Conservation (phyloP, 768 basidiomycete species). For the Tubosaeta brunneosetosa region DNA sequence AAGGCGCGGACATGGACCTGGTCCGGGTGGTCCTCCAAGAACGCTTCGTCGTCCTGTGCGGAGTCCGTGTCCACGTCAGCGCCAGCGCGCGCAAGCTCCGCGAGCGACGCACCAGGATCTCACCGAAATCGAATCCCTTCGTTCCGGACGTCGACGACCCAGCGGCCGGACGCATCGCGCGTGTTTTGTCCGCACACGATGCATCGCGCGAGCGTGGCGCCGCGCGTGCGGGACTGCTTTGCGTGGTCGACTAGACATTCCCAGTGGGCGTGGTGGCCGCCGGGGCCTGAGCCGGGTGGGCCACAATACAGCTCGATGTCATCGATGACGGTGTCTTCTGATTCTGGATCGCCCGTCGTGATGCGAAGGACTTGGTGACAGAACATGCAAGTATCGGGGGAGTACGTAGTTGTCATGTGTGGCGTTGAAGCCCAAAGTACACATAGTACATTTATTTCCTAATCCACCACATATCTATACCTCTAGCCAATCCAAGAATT, state of each 20-base stretch:
- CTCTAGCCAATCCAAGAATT: conserved; percentile 86
- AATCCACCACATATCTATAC: conserved; percentile 8
- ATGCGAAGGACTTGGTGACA: conserved; percentile 16
- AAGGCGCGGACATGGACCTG: conserved; percentile 21
- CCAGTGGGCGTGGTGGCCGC: conserved; percentile 26
- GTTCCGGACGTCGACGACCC: conserved; percentile 25
- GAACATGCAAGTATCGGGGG: conserved; percentile 25
- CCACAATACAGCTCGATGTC: conserved; percentile 25
- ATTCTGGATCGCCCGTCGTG: conserved; percentile 3
- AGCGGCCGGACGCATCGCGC: conserved; percentile 10
- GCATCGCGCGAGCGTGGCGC: conserved; percentile 4
- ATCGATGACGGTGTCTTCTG: conserved; percentile 13
- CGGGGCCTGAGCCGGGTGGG: conserved; percentile 16
- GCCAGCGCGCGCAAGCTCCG: too few relatives aligned
- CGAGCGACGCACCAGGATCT: conserved; percentile 21
- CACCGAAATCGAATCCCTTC: conserved; percentile 28
- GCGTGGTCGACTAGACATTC: conserved; percentile 23
- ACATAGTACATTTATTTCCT: too few relatives aligned
- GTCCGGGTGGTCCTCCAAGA: conserved; percentile 13
- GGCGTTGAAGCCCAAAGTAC: background rate
- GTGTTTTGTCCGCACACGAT: conserved; percentile 16
- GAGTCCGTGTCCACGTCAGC: background rate
- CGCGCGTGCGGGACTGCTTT: background rate
- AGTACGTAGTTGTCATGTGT: conserved; percentile 15
- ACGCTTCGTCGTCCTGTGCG: conserved; percentile 22